Conservation (phyloP, 306 rosid species). For the Ormosia semicastrata region DNA sequence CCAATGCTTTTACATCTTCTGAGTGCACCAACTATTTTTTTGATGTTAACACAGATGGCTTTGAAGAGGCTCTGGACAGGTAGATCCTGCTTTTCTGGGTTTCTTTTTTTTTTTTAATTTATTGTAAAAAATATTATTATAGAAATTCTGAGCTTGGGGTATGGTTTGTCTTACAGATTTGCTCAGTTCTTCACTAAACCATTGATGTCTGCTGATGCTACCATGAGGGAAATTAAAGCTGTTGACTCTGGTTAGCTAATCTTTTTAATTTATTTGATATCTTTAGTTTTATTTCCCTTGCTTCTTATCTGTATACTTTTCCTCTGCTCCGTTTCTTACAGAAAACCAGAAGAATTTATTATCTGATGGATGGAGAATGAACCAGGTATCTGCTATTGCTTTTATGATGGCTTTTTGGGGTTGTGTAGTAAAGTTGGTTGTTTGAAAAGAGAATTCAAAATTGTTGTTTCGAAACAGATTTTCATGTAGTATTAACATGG, state of each 20-base stretch:
- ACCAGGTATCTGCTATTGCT: constrained; percentile 61
- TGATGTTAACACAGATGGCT: constrained; percentile 79
- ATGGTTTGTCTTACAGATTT: constrained; percentile 58
- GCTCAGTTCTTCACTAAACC: constrained; percentile 94
- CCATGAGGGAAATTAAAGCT: constrained; percentile 94
- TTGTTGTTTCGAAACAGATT: neutral
- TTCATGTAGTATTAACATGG: neutral
- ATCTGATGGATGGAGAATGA: constrained; percentile 89
- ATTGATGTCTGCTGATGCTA: constrained; percentile 94
- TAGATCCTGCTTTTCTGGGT: constrained; percentile 29
- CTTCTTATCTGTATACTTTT: neutral
- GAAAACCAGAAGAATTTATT: constrained; percentile 91
- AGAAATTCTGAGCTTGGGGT: constrained; percentile 13
- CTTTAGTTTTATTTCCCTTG: neutral
- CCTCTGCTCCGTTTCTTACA: constrained; percentile 28
- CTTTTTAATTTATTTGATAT: neutral
- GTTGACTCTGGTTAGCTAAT: constrained; percentile 89
- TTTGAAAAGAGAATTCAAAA: constrained; percentile 4
- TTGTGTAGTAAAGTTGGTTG: neutral
- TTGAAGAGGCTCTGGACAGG: constrained; percentile 98
- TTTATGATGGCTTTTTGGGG: neutral
- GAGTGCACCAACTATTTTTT: constrained; percentile 78
- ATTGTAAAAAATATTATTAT: neutral
- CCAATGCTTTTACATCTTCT: constrained; percentile 75
- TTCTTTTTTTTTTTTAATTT: neutral